A percentile compares a stretch with the other conserved stretches of the same genome.
phyloP scores from a whole-genome alignment of 257 asterid genomes.

The Forsythia viridissima region DNA sequence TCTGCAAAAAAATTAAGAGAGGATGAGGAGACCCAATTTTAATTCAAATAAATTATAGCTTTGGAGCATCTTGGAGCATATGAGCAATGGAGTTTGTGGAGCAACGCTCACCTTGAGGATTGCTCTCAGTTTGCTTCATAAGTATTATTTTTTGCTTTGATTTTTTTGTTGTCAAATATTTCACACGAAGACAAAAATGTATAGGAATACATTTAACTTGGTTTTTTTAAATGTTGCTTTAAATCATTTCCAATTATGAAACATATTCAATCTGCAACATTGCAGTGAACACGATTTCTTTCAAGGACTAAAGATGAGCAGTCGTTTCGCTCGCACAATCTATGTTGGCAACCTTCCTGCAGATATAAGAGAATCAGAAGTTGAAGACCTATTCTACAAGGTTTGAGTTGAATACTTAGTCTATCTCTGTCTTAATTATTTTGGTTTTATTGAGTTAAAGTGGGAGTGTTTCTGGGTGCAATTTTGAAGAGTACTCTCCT shows the following conservation, averaged over 20 bases:
- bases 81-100: conserved; percentile 99
- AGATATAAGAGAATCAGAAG: conserved; percentile 83
- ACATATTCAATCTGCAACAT: conserved; percentile 33
- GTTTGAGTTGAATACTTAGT: conserved; percentile 34
- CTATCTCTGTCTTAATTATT: not conserved
- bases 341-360: conserved; percentile 97
- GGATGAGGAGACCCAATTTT: conserved; percentile 80
- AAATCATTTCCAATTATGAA: conserved; percentile 20
- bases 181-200: conserved; percentile 29
- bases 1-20: conserved; percentile 68
- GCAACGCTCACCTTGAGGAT: conserved; percentile 95
- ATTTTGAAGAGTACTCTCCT: conserved; percentile 1
- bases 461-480: not conserved
- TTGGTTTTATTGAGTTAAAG: not conserved
- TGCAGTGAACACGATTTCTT: conserved; percentile 21
- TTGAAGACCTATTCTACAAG: conserved; percentile 95
- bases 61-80: conserved; percentile 94
- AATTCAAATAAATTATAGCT: conserved; percentile 63
- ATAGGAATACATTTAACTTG: conserved; percentile 26
- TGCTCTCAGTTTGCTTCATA: conserved; percentile 99
- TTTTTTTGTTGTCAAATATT: conserved; percentile 36
- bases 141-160: conserved; percentile 43
- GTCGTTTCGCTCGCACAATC: conserved; percentile 90
- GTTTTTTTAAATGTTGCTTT: conserved; percentile 16
- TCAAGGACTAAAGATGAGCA: conserved; percentile 71